Conservation (phyloP, 2,329 filamentous ascomycete species). For the Exophiala calicioides region DNA sequence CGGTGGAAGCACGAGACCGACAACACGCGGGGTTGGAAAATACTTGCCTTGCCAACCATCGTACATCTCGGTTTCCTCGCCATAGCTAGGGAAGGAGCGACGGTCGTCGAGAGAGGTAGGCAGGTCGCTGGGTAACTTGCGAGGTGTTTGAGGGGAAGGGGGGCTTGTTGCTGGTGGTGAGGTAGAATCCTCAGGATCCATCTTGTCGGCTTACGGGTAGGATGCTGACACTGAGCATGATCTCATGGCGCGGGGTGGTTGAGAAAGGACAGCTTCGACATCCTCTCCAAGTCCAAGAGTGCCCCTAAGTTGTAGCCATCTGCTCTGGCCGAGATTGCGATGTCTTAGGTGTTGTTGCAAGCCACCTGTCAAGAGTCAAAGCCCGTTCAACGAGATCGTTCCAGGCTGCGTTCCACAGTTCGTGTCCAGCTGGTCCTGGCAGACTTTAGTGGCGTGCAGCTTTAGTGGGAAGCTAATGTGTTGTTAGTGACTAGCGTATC, state of each 20-base stretch:
- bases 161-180: slow-evolving; percentile 10
- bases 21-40: not conserved
- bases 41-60: slow-evolving; percentile 92
- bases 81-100: slow-evolving; percentile 64
- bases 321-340: not conserved
- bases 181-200: slow-evolving; percentile 22
- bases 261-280: not conserved
- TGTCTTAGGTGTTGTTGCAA: too few relatives aligned
- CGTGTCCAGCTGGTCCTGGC: not conserved
- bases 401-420: too few relatives aligned
- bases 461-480: too few relatives aligned
- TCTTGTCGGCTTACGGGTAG: slow-evolving; percentile 14
- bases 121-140: slow-evolving; percentile 73
- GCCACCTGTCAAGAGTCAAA: not conserved
- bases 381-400: too few relatives aligned
- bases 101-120: slow-evolving; percentile 91
- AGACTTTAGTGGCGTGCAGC: not conserved
- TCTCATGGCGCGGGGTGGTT: slow-evolving; percentile 17
- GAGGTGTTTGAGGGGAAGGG: slow-evolving; percentile 21
- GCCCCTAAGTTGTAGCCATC: not conserved
- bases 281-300: not conserved
- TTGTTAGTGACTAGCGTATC: too few relatives aligned
- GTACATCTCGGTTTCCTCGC: slow-evolving; percentile 91
- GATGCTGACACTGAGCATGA: not conserved
- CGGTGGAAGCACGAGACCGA: slow-evolving; percentile 13